A percentile compares a stretch with the other conserved stretches of the same genome.
Conservation (phyloP, 441 rosid genomes). For the Bruguiera hainesii region DNA sequence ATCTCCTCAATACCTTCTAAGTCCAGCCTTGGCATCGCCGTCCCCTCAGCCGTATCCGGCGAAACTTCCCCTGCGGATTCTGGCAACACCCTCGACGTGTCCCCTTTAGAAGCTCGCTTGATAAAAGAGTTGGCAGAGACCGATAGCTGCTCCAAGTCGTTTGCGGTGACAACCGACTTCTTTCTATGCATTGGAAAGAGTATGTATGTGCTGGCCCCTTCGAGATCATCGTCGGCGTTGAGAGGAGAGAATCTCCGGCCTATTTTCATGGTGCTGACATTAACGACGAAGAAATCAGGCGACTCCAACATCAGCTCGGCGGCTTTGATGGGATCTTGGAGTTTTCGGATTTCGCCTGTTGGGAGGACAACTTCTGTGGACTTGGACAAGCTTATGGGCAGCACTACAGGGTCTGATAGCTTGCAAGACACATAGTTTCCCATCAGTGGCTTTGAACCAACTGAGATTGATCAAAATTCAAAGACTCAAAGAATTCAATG, state of each 20-base stretch:
- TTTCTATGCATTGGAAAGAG: slow-evolving; percentile 67
- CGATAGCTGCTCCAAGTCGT: slow-evolving; percentile 53
- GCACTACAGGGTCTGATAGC: slow-evolving; percentile 27
- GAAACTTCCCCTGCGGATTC: slow-evolving; percentile 13
- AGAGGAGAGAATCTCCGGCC: slow-evolving; percentile 60
- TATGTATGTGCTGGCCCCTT: slow-evolving; percentile 43
- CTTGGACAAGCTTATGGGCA: slow-evolving; percentile 20
- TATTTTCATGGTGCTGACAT: slow-evolving; percentile 46
- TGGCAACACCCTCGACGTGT: slow-evolving; percentile 35
- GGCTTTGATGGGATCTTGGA: slow-evolving; percentile 49
- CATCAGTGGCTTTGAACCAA: slow-evolving; percentile 28
- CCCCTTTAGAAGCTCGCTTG: slow-evolving; percentile 31
- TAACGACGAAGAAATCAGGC: slow-evolving; percentile 63
- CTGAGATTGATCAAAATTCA: too few relatives aligned
- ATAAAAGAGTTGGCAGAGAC: slow-evolving; percentile 35
- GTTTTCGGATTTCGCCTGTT: slow-evolving; percentile 44
- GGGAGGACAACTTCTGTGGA: slow-evolving; percentile 58
- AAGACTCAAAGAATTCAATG: too few relatives aligned
- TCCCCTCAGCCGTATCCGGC: not conserved
- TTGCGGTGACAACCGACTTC: slow-evolving; percentile 46
- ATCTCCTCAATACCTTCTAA: slow-evolving; percentile 65
- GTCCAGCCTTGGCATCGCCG: slow-evolving; percentile 36
- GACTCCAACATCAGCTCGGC: slow-evolving; percentile 85
- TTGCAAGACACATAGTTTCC: slow-evolving; percentile 65
- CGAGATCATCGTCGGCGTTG: slow-evolving; percentile 61